Base-by-base conservation (phyloP, 2,329 filamentous ascomycete genomes). In the Colletotrichum lini region DNA sequence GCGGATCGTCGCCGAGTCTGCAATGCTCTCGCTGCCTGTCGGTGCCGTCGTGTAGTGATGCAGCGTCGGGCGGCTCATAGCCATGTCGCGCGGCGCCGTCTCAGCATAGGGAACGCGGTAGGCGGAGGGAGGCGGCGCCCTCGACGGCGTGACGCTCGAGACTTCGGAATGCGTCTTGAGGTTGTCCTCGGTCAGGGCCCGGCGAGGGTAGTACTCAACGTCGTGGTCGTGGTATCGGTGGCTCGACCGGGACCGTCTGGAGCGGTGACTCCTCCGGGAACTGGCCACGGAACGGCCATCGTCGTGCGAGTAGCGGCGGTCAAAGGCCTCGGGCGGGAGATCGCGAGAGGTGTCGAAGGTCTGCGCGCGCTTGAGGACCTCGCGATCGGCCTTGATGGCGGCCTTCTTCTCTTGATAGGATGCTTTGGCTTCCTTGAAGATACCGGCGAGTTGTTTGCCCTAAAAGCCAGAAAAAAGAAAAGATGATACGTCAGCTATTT, bases 351-450 rank as follows among this genome's bases (percentile, higher is more conserved):
- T 79, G 69, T 88, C 84, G 73, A 85, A 87, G 4, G 87, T 92
- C 73, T 91, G 88, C 65, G 92, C 87, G 77, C 92, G 91, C 77
- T 91, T 89, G 54, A 86, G 76, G 26, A 80, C 73, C n/a, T 80
- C 79, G 16, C 84, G 84, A 75, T 94, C 90, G 23, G 92, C 90
- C 79, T 91, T 91, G 76, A 98, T 88, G 75, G 95, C 91, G 8
- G 94, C 92, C 81, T 97, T 98, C 79, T 94, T 94, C 78, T 97
- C 94, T 68, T 92, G 89, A 82, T 98, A 98, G 70, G 94, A 93
- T 65, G 92, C 90, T 79, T 94, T 94, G 74, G 95, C 96, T 80
- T 98, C 95, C 80, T 94, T 97, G 87, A 97, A 97, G 78, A 98
- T 92, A 79, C 91, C 92, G 78, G 97, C 89, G 30, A 98, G 86